Base-by-base conservation (phyloP, 2,329 filamentous ascomycete genomes). In the Beauveria bassiana region DNA sequence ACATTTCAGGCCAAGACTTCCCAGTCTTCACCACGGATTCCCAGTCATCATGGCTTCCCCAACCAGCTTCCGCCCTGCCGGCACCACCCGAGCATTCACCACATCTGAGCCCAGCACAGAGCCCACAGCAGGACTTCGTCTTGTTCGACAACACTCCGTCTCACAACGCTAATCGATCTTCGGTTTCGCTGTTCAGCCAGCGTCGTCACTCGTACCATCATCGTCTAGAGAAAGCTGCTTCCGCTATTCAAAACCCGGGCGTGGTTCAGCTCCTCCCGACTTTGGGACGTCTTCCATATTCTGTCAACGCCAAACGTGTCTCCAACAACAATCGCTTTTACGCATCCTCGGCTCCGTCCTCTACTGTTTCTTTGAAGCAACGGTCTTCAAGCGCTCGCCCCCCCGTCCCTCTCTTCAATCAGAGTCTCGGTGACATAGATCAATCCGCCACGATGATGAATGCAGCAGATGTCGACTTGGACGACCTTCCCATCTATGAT, bases 21-120 rank as follows among this genome's bases (percentile, higher is more conserved):
- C 72, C 80, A 84, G 86, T 89, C 86, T 87, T 88, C 87, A 91
- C 82, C 83, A 92, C 89, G 89, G 88, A 89, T 90, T 84, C 86
- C 75, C 81, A 81, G 78, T 85, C 86, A 91, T 70, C 82, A 93
- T 93, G 89, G 89, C 88, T 82, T 86, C 84, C 87, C 82, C 86
- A 86, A 79, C 85, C 79, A 79, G 79, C 81, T 71, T 70, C 79
- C 74, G 83, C 78, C 81, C 81, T 79, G 82, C 83, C 83, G 85
- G 85, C 83, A 79, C 69, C 77, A 78, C 74, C 83, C 78, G 80
- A 80, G 78, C 83, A 79, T 68, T 77, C 84, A 74, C 77, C 78
- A 76, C 74, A 78, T 75, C 77, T 78, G 74, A 79, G 77, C 74
- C 78, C 79, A 68, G 71, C 47, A 59, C 54, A 74, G 68, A 68